phyloP scores from a whole-genome alignment of 148 eudicot genomes.

The Bassia scoparia region DNA sequence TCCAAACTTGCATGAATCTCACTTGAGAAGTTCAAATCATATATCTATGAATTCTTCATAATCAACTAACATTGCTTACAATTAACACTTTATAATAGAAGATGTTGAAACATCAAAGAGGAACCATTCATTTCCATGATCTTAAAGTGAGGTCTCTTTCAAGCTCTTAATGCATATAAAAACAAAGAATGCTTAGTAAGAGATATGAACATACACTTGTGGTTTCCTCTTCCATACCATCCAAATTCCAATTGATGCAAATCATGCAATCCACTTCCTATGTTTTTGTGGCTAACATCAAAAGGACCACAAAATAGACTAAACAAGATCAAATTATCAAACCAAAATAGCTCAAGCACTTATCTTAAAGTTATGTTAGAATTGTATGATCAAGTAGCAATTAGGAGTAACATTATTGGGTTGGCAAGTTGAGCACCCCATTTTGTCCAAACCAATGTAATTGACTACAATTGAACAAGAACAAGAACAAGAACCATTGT shows the following conservation, averaged over 20 bases:
- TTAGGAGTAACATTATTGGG: not conserved
- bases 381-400: not conserved
- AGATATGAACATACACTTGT: slow-evolving; percentile 13
- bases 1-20: too few relatives aligned
- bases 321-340: not conserved
- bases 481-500: too few relatives aligned
- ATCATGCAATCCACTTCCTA: slow-evolving; percentile 9
- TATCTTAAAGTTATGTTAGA: not conserved
- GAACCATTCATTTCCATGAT: slow-evolving; percentile 8
- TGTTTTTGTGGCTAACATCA: slow-evolving; percentile 24
- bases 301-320: slow-evolving; percentile 27
- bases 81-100: not conserved
- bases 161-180: slow-evolving; percentile 1
- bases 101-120: slow-evolving; percentile 10
- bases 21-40: too few relatives aligned
- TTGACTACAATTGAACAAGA: too few relatives aligned
- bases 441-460: not conserved
- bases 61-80: too few relatives aligned
- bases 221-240: slow-evolving; percentile 25
- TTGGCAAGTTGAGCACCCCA: not conserved
- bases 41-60: too few relatives aligned
- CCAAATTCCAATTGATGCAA: slow-evolving; percentile 1
- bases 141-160: not conserved
- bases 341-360: not conserved
- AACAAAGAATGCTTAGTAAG: not conserved